Base-by-base conservation (phyloP, 805 yeast species). In the Starmerella stellata region DNA sequence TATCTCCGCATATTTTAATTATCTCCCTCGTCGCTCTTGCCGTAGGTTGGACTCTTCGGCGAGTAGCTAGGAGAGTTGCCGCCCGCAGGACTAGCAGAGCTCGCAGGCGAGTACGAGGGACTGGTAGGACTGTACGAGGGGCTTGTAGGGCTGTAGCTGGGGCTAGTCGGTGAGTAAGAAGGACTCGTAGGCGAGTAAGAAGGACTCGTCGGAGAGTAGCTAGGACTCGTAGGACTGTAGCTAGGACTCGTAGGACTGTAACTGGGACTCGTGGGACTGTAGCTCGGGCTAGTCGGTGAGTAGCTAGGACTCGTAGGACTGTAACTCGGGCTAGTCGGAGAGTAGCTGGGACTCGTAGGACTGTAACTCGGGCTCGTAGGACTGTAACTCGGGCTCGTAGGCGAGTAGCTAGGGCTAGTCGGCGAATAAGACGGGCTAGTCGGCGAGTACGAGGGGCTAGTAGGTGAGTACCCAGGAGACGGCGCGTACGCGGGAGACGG, bases 21-120 rank as follows among this genome's bases (percentile, higher is more conserved):
- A n/a, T n/a, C n/a, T n/a, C n/a, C n/a, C n/a, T n/a, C n/a, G n/a
- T n/a, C n/a, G n/a, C n/a, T n/a, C n/a, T n/a, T n/a, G n/a, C n/a
- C n/a, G n/a, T 75, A 77, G 1, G 65, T 50, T 50, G 75, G 74
- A 5, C 69, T 60, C 2, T 65, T 55, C 75, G 75, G 74, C 2
- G 68, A 57, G 49, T 66, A 60, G 33, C 48, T 59, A 53, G 71
- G 85, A 1, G 76, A 69, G 2, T 77, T 71, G 92, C n/a, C n/a
- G n/a, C n/a, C n/a, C n/a, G 90, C 0, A 1, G 79, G 0, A 93
- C 77, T 37, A 94, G 93, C 0, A 75, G 65, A 57, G 81, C 79
- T 2, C 65, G 53, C 46, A 90, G 90, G 2, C 76, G 69, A 2
- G 51, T 44, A 0, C 82, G 73, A 53, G 48, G 87, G 87, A 1